These are phyloP conservation scores for Elaeagnus macrophylla DNA, from an alignment of 306 rosid genomes.

Conservation along the genomic window DNA sequence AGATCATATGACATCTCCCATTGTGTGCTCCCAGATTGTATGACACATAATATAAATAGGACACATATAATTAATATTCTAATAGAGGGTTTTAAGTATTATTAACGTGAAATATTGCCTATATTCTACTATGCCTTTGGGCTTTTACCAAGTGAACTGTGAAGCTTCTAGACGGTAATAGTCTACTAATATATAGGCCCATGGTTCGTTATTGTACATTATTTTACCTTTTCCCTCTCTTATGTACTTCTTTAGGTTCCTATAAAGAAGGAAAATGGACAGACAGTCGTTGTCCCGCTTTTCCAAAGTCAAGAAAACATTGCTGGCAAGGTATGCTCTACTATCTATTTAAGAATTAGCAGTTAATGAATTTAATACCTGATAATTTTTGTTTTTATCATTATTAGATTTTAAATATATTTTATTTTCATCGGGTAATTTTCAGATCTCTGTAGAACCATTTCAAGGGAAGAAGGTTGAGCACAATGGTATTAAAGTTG, in stretches of 20 bases:
- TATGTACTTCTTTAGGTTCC: slow-evolving; percentile 46
- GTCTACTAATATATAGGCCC: neutral
- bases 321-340: slow-evolving; percentile 69
- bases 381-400: neutral
- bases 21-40: too few relatives aligned
- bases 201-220: slow-evolving; percentile 2
- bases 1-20: too few relatives aligned
- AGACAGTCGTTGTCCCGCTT: slow-evolving; percentile 73
- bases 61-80: too few relatives aligned
- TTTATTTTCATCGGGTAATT: slow-evolving; percentile 14
- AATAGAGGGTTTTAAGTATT: too few relatives aligned
- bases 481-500: slow-evolving; percentile 93
- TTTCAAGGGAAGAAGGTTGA: slow-evolving; percentile 93
- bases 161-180: neutral
- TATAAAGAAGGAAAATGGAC: slow-evolving; percentile 81
- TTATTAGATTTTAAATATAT: slow-evolving; percentile 1
- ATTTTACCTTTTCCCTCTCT: neutral
- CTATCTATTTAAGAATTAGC: slow-evolving; percentile 4
- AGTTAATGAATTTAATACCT: neutral
- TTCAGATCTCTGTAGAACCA: slow-evolving; percentile 76
- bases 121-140: too few relatives aligned
- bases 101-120: too few relatives aligned
- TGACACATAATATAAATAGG: too few relatives aligned
- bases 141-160: neutral
- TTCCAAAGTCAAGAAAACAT: slow-evolving; percentile 98